Percentiles rank a stretch among this genome's conserved stretches.
These are phyloP conservation scores for Phaeosphaeria sp. DNA, from an alignment of 2,329 filamentous ascomycete genomes.

Conservation along the genomic window DNA sequence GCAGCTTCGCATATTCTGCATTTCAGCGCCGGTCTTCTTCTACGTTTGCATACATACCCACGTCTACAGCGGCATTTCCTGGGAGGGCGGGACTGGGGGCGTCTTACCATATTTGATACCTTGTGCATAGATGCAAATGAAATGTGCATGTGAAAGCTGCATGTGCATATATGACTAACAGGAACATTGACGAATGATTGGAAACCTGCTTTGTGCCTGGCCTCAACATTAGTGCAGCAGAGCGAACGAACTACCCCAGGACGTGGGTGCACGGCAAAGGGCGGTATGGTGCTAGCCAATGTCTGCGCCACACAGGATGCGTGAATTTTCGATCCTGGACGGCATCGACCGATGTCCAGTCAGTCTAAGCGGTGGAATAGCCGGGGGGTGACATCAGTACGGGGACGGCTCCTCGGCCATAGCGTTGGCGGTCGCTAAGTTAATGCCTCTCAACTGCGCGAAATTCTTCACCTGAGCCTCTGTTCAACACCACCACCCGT, in stretches of 20 bases:
- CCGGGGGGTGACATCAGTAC: background rate
- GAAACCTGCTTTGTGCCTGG: background rate
- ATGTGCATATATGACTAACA: conserved; percentile 3
- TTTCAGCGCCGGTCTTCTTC: background rate
- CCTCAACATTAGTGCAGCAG: background rate
- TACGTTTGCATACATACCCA: conserved; percentile 9
- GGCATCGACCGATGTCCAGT: background rate
- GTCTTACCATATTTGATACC: conserved; percentile 17
- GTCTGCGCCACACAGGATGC: conserved; percentile 10
- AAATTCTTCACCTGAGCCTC: background rate
- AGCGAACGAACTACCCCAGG: background rate
- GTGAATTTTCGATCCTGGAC: background rate
- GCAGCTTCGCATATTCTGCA: conserved; percentile 13
- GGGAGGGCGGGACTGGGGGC: conserved; percentile 11
- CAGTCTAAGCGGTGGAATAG: background rate
- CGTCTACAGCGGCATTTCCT: conserved; percentile 10
- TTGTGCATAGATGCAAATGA: conserved; percentile 17
- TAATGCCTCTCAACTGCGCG: background rate
- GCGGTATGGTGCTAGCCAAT: background rate
- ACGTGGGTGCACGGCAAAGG: background rate
- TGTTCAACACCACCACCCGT: background rate
- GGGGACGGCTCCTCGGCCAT: background rate
- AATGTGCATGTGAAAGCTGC: conserved; percentile 5
- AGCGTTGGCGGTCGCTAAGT: background rate
- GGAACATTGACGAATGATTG: background rate